Evolutionary conservation across 306 rosid species (phyloP).

Genomic region (Ammopiptanthus mongolicus): DNA sequence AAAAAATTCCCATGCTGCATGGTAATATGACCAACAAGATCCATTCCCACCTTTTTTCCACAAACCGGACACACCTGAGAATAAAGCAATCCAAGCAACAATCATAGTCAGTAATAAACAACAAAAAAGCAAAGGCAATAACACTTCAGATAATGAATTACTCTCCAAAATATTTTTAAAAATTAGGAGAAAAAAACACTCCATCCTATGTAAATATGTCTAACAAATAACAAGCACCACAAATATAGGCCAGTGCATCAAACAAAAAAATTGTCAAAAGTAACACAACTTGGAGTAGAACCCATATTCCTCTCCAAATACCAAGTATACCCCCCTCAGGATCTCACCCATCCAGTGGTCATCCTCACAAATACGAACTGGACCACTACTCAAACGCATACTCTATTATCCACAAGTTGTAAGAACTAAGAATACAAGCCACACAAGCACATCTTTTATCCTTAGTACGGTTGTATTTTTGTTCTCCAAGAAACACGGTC

Average conservation of each 20-base stretch:
- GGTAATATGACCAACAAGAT: conserved; percentile 71
- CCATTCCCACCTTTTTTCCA: conserved; percentile 59
- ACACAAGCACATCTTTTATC: background rate
- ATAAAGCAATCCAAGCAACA: background rate
- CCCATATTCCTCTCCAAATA: background rate
- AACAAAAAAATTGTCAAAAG: background rate
- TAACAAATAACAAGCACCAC: background rate
- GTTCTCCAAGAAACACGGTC: background rate
- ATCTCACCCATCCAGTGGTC: background rate
- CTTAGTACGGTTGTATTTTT: background rate
- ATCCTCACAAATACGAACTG: background rate
- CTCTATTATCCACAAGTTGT: background rate
- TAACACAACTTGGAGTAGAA: background rate
- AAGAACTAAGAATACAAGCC: background rate
- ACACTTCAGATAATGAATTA: background rate
- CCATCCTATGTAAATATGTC: background rate
- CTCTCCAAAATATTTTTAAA: background rate
- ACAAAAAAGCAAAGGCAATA: conserved; percentile 1
- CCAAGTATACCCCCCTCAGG: background rate
- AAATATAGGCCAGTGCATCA: background rate
- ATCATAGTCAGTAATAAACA: conserved; percentile 3
- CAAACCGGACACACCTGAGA: conserved; percentile 87
- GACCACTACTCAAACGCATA: background rate
- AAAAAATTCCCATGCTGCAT: conserved; percentile 73
- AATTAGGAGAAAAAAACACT: background rate